Evolutionary conservation across 352 stramenopile genomes (phyloP), one percentile per base, ranked within the genome.

Genomic region (Phytophthora ohioensis): DNA sequence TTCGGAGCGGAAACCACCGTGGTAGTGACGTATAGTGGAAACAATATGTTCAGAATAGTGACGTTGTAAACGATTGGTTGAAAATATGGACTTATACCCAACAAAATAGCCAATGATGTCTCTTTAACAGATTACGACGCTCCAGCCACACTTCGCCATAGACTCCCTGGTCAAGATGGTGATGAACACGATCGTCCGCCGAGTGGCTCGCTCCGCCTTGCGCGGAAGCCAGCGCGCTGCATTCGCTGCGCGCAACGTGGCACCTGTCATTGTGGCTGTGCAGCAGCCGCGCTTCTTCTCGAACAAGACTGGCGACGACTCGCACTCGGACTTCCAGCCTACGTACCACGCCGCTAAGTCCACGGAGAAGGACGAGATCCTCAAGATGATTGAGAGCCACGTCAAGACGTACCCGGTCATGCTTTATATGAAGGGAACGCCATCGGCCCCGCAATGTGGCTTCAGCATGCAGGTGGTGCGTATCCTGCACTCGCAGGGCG

Each of bases 391-490:
- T 71, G 84, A 96, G 47, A 95, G 78, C 73, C 88, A 95, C 71
- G 88, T 97, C 36, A 93, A 96, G 70, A 90, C 82, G 65, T 92
- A 99, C 82, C 91, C 82, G 5, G 78, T 99, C 35, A 99, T 99
- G 96, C 87, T 99, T 0, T 99, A 99, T 89, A 99, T 99, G 98
- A 99, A 99, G 82, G 98, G 98, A 58, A 99, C 97, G 64, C 98
- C 98, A 38, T 85, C 85, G 65, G 87, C 94, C 70, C 98, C 98
- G 41, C 92, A 98, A 86, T 99, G 98, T 78, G 98, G 98, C 61
- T 99, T 99, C 78, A 98, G 90, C 48, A 95, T 97, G 74, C 91
- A 98, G 73, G 96, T 99, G 31, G 96, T 99, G 48, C 85, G 94
- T 73, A 98, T 99, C 56, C 76, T 99, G 62, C 90, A 97, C 75